Evolutionary conservation across 176 grass and related monocot species (phyloP).

Genomic region (Raddia distichophylla): DNA sequence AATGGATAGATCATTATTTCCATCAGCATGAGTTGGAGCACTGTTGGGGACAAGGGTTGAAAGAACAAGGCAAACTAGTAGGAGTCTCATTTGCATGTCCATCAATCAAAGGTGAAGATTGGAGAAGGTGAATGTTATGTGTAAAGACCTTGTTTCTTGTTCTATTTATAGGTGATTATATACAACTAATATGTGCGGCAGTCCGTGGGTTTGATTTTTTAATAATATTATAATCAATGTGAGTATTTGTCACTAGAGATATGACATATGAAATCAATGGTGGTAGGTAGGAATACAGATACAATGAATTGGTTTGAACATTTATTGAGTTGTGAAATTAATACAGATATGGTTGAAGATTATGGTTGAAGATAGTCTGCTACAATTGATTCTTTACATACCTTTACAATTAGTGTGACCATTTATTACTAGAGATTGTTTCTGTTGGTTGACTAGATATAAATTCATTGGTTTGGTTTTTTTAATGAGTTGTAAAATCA

Average conservation of each 20-base stretch:
- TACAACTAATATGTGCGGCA: background rate
- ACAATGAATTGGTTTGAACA: too few relatives aligned
- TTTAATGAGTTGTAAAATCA: too few relatives aligned
- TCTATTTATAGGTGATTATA: conserved; percentile 21
- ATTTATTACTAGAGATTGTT: background rate
- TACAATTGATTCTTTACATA: background rate
- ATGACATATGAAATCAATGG: too few relatives aligned
- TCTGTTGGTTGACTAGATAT: too few relatives aligned
- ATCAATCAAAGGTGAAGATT: background rate
- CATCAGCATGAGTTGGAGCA: background rate
- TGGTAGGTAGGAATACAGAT: too few relatives aligned
- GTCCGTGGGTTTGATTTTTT: background rate
- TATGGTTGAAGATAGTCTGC: too few relatives aligned
- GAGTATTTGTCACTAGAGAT: background rate
- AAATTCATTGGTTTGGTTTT: too few relatives aligned
- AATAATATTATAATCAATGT: background rate
- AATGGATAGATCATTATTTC: background rate
- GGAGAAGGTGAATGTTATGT: background rate
- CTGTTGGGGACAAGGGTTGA: background rate
- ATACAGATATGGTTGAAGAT: too few relatives aligned
- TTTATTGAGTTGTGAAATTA: too few relatives aligned
- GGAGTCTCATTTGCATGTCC: background rate
- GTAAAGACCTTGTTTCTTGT: background rate
- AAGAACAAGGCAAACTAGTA: conserved; percentile 22
- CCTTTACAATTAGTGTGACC: background rate